Evolutionary conservation across 345 rosid genomes (phyloP), one percentile per base, ranked within the genome.

Genomic region (Boechera divaricarpa): DNA sequence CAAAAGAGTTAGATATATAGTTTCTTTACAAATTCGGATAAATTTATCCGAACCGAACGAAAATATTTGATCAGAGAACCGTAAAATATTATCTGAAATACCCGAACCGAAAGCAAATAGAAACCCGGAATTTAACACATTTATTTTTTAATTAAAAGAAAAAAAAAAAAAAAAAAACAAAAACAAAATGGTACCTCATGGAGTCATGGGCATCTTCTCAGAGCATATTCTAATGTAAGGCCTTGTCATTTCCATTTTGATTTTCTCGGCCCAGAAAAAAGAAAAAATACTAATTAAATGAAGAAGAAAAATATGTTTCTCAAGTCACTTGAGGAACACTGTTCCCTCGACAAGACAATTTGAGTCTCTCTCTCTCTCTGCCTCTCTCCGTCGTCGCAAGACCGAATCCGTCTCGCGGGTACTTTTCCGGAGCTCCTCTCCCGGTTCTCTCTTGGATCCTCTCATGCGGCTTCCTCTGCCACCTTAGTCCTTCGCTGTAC

Each of bases 271-370:
- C 78, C 78, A 64, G 5, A 41, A 11, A 2, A 1, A 55, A 33
- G 45, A 1, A 7, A 10, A 12, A 45, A 15, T 15, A 15, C 5
- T 1, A 13, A 71, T 0, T 2, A 26, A n/a, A 5, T 38, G 41
- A 26, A n/a, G n/a, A 63, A 10, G 5, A 3, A 8, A 28, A 63
- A 21, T 41, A 64, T 75, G 73, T 67, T 57, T 36, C 44, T 38
- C 79, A 67, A 75, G 73, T 67, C 44, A 67, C 67, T 75, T 67
- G 67, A 2, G 41, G 42, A 67, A 75, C 78, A 75, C 73, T 48
- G 73, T 48, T 44, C 52, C 44, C n/a, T 57, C 63, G 28, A 67
- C 12, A 42, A 41, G 35, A 41, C 15, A 26, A 41, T 21, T 24
- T 31, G 35, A 15, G 52, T 54, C 61, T 24, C n/a, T 10, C n/a